Percentiles rank a stretch among this genome's conserved stretches.
These are phyloP conservation scores for Lecanoromycetidae sp. DNA, from an alignment of 2,329 filamentous ascomycete genomes.

Conservation along the genomic window DNA sequence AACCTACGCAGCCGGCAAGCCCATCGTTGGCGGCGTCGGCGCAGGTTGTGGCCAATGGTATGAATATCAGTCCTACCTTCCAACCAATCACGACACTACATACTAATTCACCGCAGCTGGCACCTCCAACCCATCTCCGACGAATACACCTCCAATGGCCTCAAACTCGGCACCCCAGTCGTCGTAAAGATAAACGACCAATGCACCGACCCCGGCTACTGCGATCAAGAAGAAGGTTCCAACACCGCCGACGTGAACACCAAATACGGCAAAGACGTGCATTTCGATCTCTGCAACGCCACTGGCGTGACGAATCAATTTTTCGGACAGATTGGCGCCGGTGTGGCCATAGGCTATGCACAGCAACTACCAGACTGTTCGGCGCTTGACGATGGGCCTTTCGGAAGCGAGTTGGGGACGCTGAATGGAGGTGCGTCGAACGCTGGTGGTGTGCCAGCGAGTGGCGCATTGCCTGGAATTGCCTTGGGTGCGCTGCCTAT, in stretches of 20 bases:
- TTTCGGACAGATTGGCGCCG: slow-evolving; percentile 5
- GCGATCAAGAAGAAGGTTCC: slow-evolving; percentile 3
- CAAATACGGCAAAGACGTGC: slow-evolving; percentile 7
- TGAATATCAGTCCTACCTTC: no score
- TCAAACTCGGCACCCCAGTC: not conserved
- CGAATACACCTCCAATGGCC: not conserved
- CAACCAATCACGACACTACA: no score
- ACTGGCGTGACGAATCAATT: slow-evolving; percentile 11
- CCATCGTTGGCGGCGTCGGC: slow-evolving; percentile 6
- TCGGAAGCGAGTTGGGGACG: slow-evolving; percentile 3
- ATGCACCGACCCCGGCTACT: slow-evolving; percentile 10
- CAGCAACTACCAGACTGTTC: slow-evolving; percentile 7
- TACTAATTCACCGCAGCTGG: no score
- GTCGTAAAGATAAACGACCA: slow-evolving; percentile 11
- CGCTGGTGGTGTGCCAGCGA: not conserved
- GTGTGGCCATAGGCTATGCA: slow-evolving; percentile 10
- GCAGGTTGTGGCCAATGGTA: slow-evolving; percentile 12
- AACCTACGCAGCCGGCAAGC: slow-evolving; percentile 3
- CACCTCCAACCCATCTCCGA: slow-evolving; percentile 5
- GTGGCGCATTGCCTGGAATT: no score
- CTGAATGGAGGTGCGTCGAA: not conserved
- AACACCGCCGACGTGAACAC: slow-evolving; percentile 1
- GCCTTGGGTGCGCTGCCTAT: no score
- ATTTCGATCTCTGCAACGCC: slow-evolving; percentile 11
- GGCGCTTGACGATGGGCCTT: slow-evolving; percentile 5